These are phyloP conservation scores for Meira nashicola DNA, from an alignment of 1,284 basidiomycete genomes.

Conservation along the genomic window DNA sequence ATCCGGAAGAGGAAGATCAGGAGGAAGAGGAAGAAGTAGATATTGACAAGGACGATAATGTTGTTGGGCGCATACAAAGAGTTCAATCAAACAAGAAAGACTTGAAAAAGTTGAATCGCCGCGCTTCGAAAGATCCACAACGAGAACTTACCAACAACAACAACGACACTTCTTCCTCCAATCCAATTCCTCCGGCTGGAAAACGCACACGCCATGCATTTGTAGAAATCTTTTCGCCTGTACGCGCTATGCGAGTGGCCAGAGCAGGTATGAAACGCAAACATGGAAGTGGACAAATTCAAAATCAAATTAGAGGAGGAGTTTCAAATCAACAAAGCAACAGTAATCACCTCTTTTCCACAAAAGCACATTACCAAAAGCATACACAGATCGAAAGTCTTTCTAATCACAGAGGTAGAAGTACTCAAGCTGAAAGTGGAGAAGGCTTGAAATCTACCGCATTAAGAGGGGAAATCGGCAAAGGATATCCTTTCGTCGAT, in stretches of 20 bases:
- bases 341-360: not conserved
- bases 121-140: no score
- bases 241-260: not conserved
- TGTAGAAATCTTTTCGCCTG: constrained; percentile 7
- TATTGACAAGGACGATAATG: no score
- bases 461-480: not conserved
- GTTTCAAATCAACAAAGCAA: not conserved
- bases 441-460: not conserved
- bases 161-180: not conserved
- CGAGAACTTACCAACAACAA: not conserved
- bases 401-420: not conserved
- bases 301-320: not conserved
- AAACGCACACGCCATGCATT: constrained; percentile 1
- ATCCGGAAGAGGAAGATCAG: no score
- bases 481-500: no score
- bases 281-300: not conserved
- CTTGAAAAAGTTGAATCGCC: no score
- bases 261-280: constrained; percentile 13
- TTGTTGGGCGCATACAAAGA: no score
- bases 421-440: not conserved
- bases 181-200: not conserved
- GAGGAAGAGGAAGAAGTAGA: no score
- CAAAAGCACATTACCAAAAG: not conserved
- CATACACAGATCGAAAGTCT: not conserved
- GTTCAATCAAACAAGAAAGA: no score